These are phyloP conservation scores for Fusarium foetens DNA, from an alignment of 2,329 filamentous ascomycete genomes.

Conservation along the genomic window DNA sequence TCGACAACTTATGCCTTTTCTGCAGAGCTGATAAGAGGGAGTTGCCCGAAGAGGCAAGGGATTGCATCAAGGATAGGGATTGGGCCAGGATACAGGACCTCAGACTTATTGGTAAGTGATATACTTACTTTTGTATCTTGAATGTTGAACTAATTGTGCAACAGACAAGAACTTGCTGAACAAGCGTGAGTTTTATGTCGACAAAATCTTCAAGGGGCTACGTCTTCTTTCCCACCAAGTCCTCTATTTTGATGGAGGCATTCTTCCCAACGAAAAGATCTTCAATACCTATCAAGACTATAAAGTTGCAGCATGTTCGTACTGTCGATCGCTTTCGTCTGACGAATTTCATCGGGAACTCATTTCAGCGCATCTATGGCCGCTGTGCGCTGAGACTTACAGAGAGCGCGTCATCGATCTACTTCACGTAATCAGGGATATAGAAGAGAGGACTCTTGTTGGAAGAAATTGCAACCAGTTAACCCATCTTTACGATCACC, in stretches of 20 bases:
- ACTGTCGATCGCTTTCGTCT: conserved; percentile 5
- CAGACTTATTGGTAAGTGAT: conserved; percentile 5
- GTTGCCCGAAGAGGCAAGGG: neutral
- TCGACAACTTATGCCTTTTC: neutral
- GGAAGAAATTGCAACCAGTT: conserved; percentile 18
- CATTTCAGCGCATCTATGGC: conserved; percentile 9
- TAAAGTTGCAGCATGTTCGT: conserved; percentile 13
- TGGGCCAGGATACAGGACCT: conserved; percentile 4
- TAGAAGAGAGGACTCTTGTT: neutral
- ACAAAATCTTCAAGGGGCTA: conserved; percentile 12
- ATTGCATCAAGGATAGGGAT: conserved; percentile 2
- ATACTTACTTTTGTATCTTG: too few relatives aligned
- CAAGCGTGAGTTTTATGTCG: neutral
- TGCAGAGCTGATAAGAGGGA: neutral
- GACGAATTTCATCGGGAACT: conserved; percentile 5
- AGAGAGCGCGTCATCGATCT: conserved; percentile 6
- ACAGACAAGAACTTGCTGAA: conserved; percentile 7
- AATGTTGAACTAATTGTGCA: neutral
- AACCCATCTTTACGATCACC: conserved; percentile 11
- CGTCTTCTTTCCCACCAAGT: conserved; percentile 24
- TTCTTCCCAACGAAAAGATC: conserved; percentile 11
- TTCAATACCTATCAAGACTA: conserved; percentile 1
- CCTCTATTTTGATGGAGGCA: conserved; percentile 4
- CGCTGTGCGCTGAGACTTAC: neutral
- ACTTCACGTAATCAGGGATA: neutral